Evolutionary conservation across 768 basidiomycete species (phyloP).

Genomic region (Trametes cinnabarina): DNA sequence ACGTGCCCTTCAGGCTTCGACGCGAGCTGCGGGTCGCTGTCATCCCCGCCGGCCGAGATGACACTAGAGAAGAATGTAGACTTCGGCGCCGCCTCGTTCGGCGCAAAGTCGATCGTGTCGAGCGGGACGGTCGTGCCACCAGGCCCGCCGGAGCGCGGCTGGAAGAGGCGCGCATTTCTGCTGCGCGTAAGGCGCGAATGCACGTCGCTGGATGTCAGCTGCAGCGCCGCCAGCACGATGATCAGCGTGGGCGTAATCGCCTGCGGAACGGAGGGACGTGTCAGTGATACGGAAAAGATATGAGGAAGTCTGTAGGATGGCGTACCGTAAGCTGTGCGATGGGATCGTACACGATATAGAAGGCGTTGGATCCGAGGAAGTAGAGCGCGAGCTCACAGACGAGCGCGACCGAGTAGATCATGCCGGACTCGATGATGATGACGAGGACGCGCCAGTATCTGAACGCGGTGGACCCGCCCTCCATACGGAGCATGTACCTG

Average conservation of each 20-base stretch:
- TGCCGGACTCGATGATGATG: constrained; percentile 33
- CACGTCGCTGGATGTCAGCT: constrained; percentile 29
- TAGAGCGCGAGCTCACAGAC: constrained; percentile 36
- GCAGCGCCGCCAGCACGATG: constrained; percentile 30
- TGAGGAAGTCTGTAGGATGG: background rate
- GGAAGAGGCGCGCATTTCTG: constrained; percentile 1
- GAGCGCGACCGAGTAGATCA: constrained; percentile 34
- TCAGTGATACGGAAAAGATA: background rate
- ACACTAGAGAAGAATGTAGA: background rate
- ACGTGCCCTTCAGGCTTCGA: background rate
- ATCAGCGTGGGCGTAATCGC: constrained; percentile 34
- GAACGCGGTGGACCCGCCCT: constrained; percentile 19
- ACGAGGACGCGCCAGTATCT: constrained; percentile 30
- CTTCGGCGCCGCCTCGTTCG: background rate
- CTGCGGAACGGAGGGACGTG: constrained; percentile 6
- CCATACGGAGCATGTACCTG: constrained; percentile 27
- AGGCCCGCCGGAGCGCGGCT: constrained; percentile 6
- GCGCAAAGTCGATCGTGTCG: constrained; percentile 22
- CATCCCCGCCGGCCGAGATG: background rate
- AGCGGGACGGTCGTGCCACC: constrained; percentile 11
- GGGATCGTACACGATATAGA: constrained; percentile 40
- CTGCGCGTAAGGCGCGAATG: constrained; percentile 25
- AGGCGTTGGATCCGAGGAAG: constrained; percentile 32
- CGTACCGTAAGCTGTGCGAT: constrained; percentile 33
- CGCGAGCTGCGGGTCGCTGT: background rate